These are phyloP conservation scores for Lodderomyces theae DNA, from an alignment of 1,139 yeast species.

Conservation along the genomic window DNA sequence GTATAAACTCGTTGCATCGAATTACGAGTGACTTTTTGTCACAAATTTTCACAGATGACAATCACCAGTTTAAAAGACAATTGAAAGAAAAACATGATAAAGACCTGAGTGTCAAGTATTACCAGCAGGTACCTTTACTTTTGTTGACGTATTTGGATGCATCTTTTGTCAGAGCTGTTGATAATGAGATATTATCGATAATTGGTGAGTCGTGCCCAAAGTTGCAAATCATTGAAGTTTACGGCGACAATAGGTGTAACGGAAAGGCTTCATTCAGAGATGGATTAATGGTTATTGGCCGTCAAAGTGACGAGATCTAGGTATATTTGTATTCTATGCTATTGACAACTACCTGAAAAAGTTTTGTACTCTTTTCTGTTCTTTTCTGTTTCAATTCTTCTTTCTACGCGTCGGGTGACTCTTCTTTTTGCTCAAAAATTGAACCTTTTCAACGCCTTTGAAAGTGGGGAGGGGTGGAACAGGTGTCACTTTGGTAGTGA, in stretches of 20 bases:
- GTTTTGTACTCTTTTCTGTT: no score
- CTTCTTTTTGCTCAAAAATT: background rate
- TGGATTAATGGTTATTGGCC: conserved; percentile 67
- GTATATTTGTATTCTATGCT: background rate
- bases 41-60: conserved; percentile 39
- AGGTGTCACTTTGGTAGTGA: conserved; percentile 18
- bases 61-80: conserved; percentile 28
- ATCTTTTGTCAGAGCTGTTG: conserved; percentile 75
- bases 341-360: no score
- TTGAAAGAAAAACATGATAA: conserved; percentile 24
- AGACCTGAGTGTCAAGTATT: conserved; percentile 14
- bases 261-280: conserved; percentile 48
- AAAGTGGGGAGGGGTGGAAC: conserved; percentile 54
- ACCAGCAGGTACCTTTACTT: conserved; percentile 35
- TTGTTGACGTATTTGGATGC: conserved; percentile 62
- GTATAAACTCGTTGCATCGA: conserved; percentile 66
- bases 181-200: conserved; percentile 56
- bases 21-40: conserved; percentile 50
- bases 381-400: conserved; percentile 9
- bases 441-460: conserved; percentile 60
- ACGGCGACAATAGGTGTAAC: conserved; percentile 73
- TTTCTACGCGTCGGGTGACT: background rate
- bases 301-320: conserved; percentile 47
- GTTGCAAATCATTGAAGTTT: conserved; percentile 67
- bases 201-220: conserved; percentile 58